Percentiles rank a stretch among this genome's conserved stretches.
Evolutionary conservation across 1,139 yeast species (phyloP).

Genomic region (Saccharomyces hybrid): DNA sequence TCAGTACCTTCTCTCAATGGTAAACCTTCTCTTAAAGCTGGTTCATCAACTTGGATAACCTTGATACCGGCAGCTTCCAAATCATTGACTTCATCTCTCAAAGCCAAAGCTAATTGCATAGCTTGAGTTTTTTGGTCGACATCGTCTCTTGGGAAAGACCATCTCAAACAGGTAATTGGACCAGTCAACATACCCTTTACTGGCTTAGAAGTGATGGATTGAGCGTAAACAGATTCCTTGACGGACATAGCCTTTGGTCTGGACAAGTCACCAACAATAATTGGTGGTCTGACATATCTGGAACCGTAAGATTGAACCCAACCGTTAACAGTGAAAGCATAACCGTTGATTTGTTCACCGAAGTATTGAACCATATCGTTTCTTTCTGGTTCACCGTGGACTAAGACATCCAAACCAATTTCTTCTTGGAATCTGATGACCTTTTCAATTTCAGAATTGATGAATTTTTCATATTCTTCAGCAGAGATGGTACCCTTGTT

Average conservation of each 20-base stretch:
- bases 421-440: slow-evolving; percentile 99
- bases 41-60: slow-evolving; percentile 98
- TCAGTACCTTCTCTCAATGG: slow-evolving; percentile 97
- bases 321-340: slow-evolving; percentile 96
- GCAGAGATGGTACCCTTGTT: slow-evolving; percentile 92
- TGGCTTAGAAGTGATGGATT: slow-evolving; percentile 89
- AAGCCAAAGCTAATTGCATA: slow-evolving; percentile 92
- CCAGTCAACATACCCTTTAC: slow-evolving; percentile 99
- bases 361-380: slow-evolving; percentile 99
- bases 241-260: slow-evolving; percentile 98
- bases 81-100: slow-evolving; percentile 97
- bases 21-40: slow-evolving; percentile 99
- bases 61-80: slow-evolving; percentile 97
- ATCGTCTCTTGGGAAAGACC: slow-evolving; percentile 99
- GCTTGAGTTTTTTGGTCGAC: slow-evolving; percentile 92
- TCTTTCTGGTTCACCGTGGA: slow-evolving; percentile 99
- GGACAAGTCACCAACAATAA: slow-evolving; percentile 96
- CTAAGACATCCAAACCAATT: slow-evolving; percentile 93
- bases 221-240: slow-evolving; percentile 98
- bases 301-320: slow-evolving; percentile 99
- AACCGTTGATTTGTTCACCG: slow-evolving; percentile 97
- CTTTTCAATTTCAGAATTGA: slow-evolving; percentile 89
- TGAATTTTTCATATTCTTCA: slow-evolving; percentile 92
- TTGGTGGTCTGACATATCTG: slow-evolving; percentile 99
- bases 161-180: slow-evolving; percentile 98